phyloP scores from a whole-genome alignment of 225 moss, liverwort and hornwort genomes.

The Neckera pumila region DNA sequence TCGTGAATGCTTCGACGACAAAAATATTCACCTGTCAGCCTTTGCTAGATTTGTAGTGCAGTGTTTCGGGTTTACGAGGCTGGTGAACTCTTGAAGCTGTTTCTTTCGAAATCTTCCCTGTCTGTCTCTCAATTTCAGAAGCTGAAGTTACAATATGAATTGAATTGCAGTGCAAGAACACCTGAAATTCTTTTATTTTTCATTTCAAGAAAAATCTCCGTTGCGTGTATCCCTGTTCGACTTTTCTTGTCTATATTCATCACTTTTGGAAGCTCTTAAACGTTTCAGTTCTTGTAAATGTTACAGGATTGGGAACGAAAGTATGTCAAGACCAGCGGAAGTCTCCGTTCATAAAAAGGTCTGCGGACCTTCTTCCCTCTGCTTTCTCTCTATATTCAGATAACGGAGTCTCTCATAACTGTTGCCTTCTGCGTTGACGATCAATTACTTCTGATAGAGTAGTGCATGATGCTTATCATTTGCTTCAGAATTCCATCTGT shows the following conservation, averaged over 20 bases:
- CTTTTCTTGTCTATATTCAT: background rate
- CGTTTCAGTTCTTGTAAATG: background rate
- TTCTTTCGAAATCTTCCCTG: background rate
- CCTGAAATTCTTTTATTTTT: background rate
- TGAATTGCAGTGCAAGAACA: background rate
- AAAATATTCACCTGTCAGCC: background rate
- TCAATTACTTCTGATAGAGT: background rate
- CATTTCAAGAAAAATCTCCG: background rate
- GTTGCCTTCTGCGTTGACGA: background rate
- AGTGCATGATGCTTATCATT: background rate
- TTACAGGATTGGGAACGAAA: constrained; percentile 5
- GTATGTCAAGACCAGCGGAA: constrained; percentile 25
- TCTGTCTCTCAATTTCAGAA: background rate
- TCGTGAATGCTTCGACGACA: background rate
- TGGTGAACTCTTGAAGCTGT: background rate
- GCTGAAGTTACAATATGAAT: background rate
- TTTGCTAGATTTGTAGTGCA: background rate
- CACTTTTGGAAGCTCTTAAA: background rate
- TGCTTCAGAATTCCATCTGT: background rate
- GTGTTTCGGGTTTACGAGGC: background rate
- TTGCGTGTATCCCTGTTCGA: background rate
- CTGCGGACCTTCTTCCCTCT: background rate
- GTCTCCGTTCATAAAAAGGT: constrained; percentile 46
- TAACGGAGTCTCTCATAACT: background rate
- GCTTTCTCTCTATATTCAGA: background rate